These are phyloP conservation scores for Asterella californica DNA, from an alignment of 225 moss, liverwort and hornwort genomes.

Conservation along the genomic window DNA sequence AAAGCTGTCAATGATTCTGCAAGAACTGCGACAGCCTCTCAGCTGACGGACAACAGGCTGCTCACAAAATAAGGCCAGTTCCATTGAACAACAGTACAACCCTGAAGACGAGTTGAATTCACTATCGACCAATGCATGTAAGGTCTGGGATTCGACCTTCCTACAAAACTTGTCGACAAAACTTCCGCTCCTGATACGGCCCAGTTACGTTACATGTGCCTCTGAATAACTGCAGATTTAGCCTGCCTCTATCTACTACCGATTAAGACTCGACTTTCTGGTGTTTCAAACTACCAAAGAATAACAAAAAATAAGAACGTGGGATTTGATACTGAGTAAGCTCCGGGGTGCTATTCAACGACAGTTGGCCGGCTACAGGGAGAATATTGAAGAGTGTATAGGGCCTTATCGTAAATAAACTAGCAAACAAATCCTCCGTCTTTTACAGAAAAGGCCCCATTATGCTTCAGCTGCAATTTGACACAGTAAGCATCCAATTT, in stretches of 20 bases:
- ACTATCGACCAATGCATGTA: neutral
- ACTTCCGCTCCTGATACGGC: neutral
- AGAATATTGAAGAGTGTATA: too few relatives aligned
- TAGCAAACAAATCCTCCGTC: too few relatives aligned
- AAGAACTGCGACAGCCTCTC: neutral
- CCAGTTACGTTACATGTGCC: neutral
- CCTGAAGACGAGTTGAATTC: neutral
- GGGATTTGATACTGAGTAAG: too few relatives aligned
- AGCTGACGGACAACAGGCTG: neutral
- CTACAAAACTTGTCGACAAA: constrained; percentile 12
- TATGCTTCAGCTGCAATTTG: too few relatives aligned
- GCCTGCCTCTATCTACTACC: too few relatives aligned
- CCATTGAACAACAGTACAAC: neutral
- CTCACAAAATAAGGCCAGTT: neutral
- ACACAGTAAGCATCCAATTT: neutral
- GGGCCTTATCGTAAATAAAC: too few relatives aligned
- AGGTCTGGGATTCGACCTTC: neutral
- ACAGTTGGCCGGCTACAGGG: too few relatives aligned
- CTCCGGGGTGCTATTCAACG: too few relatives aligned
- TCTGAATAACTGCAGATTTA: neutral
- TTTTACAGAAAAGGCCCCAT: too few relatives aligned
- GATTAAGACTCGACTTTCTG: too few relatives aligned
- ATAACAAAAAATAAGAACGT: too few relatives aligned
- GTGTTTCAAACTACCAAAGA: too few relatives aligned
- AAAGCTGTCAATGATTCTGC: neutral